phyloP scores from a whole-genome alignment of 768 basidiomycete genomes.

The Boletus coccyginus region DNA sequence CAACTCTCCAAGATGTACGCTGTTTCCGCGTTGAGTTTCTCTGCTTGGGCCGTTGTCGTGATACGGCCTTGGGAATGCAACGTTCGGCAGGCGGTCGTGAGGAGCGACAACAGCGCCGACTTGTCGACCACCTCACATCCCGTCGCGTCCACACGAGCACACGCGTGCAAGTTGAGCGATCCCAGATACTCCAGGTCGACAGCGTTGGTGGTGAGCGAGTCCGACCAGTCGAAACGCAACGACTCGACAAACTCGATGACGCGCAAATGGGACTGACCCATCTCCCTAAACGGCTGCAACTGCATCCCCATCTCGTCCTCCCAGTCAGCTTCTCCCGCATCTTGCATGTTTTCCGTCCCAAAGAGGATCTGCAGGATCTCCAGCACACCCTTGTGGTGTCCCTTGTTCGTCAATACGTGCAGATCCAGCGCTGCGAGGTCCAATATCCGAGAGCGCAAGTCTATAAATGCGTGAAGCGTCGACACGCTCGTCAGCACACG shows the following conservation, averaged over 20 bases:
- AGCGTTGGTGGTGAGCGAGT: slow-evolving; percentile 59
- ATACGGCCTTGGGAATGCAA: slow-evolving; percentile 69
- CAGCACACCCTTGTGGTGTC: slow-evolving; percentile 67
- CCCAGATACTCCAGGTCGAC: slow-evolving; percentile 62
- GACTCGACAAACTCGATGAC: slow-evolving; percentile 89
- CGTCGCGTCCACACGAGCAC: slow-evolving; percentile 60
- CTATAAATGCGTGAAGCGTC: slow-evolving; percentile 72
- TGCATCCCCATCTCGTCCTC: slow-evolving; percentile 36
- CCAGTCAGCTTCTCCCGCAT: slow-evolving; percentile 35
- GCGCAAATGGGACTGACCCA: slow-evolving; percentile 79
- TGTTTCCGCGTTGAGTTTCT: slow-evolving; percentile 67
- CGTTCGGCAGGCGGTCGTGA: slow-evolving; percentile 55
- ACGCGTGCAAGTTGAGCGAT: slow-evolving; percentile 65
- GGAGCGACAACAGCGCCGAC: slow-evolving; percentile 63
- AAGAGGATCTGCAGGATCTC: slow-evolving; percentile 83
- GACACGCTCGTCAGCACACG: slow-evolving; percentile 66
- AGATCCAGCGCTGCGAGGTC: slow-evolving; percentile 86
- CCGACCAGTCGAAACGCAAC: slow-evolving; percentile 85
- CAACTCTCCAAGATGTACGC: slow-evolving; percentile 80
- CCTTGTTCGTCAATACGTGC: slow-evolving; percentile 78
- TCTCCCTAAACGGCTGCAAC: slow-evolving; percentile 60
- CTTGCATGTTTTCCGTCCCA: slow-evolving; percentile 55
- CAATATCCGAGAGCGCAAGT: slow-evolving; percentile 79
- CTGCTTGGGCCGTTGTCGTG: slow-evolving; percentile 57
- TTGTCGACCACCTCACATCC: slow-evolving; percentile 87